Evolutionary conservation across 345 rosid genomes (phyloP), one percentile per base, ranked within the genome.

Genomic region (Rhizophora mangle): DNA sequence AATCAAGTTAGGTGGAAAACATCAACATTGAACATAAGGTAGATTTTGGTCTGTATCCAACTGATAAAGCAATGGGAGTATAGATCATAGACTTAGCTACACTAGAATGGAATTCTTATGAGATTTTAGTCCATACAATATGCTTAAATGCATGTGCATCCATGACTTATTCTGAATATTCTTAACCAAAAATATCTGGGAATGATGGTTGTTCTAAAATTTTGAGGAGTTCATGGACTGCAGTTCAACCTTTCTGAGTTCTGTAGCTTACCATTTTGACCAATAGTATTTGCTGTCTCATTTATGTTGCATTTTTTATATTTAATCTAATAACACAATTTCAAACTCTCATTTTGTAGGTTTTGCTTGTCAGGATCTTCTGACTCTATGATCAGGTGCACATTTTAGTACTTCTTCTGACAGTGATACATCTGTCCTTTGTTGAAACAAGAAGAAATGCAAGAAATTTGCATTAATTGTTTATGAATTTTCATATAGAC

Each of bases 331-430:
- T 66, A 68, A 57, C 68, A 37, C 18, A 5, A 21, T 63, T 71
- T 64, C 60, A 7, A 67, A 37, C 21, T 46, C 67, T 76, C 64
- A 64, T 71, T 69, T 83, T 82, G 49, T 87, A 96, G 99, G 84
- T 96, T 57, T 82, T 96, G 99, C 85, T 85, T 96, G 77, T 96
- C 99, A 61, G 99, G 99, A 27, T 92, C 99, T 43, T 96, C 99
- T 32, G 99, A 96, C 83, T 92, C 97, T 60, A 92, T 96, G 98
- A 96, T 96, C 82, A 92, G 99, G 99, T 96, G 67, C 49, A 60
- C 63, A 43, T 76, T 65, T 67, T 62, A 22, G 63, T 13, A 52
- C 57, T 55, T 8, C 58, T 54, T 55, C 60, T 22, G 24, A 24
- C 29, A 0, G 18, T 22, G 29, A 55, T 55, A 26, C 15, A 21